These are phyloP conservation scores for Astrothelium macrocarpum DNA, from an alignment of 495 filamentous ascomycete species.

Conservation along the genomic window DNA sequence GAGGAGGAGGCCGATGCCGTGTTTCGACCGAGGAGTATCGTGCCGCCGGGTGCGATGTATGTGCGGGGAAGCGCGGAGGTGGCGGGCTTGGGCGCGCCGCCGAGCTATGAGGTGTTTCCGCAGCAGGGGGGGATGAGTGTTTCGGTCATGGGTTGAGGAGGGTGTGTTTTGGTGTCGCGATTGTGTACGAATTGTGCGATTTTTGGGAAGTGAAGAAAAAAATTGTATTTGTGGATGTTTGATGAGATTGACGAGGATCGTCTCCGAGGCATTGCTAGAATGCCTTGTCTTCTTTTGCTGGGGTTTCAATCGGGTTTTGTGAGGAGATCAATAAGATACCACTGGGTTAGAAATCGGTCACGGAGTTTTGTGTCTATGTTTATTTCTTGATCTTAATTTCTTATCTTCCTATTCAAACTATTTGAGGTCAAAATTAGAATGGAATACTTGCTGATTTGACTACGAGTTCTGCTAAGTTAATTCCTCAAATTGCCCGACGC, in stretches of 20 bases:
- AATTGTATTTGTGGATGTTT: no score
- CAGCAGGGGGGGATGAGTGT: neutral
- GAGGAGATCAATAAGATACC: neutral
- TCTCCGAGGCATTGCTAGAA: neutral
- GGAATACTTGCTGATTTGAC: no score
- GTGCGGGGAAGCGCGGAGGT: neutral
- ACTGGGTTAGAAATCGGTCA: no score
- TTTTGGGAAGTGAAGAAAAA: neutral
- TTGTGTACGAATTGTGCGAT: neutral
- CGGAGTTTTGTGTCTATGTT: no score
- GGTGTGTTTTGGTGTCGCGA: neutral
- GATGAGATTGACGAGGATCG: neutral
- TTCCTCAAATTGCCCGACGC: no score
- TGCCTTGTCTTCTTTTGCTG: neutral
- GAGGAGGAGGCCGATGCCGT: constrained; percentile 2
- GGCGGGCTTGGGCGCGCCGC: neutral
- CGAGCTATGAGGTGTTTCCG: neutral
- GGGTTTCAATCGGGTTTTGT: neutral
- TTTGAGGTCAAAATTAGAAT: no score
- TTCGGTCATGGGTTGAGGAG: neutral
- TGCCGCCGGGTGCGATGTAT: neutral
- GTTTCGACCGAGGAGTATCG: constrained; percentile 5
- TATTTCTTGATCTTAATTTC: no score
- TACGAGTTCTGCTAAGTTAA: no score
- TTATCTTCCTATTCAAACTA: no score